These are phyloP conservation scores for Bipolaris cookei DNA, from an alignment of 2,329 filamentous ascomycete genomes.

Conservation along the genomic window DNA sequence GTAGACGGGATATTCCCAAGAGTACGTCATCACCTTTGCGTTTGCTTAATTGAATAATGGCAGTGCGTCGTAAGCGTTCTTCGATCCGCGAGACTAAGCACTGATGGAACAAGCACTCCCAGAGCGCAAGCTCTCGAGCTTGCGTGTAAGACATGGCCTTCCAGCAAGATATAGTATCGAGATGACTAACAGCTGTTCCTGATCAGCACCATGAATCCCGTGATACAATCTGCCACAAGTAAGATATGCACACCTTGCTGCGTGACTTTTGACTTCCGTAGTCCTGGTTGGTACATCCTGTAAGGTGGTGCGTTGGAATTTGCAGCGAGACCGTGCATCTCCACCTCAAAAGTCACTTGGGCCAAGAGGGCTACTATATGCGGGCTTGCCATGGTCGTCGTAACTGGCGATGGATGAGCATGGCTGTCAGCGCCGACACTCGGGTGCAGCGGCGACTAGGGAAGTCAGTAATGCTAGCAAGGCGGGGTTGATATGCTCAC, in stretches of 20 bases:
- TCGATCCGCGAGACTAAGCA: slow-evolving; percentile 30
- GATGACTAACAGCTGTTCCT: slow-evolving; percentile 29
- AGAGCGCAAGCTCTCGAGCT: slow-evolving; percentile 39
- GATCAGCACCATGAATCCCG: slow-evolving; percentile 3
- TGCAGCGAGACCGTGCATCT: slow-evolving; percentile 25
- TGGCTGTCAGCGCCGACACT: slow-evolving; percentile 7
- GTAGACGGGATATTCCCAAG: not conserved
- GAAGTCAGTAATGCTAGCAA: not conserved
- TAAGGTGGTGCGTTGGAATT: slow-evolving; percentile 10
- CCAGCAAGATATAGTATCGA: slow-evolving; percentile 48
- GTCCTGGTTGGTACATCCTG: slow-evolving; percentile 32
- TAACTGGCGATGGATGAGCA: slow-evolving; percentile 24
- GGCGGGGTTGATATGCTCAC: not conserved
- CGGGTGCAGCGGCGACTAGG: slow-evolving; percentile 11
- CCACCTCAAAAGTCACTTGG: slow-evolving; percentile 21
- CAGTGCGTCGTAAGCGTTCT: slow-evolving; percentile 19
- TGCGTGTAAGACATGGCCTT: slow-evolving; percentile 39
- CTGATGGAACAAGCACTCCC: slow-evolving; percentile 38
- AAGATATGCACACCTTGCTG: slow-evolving; percentile 12
- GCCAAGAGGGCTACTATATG: slow-evolving; percentile 14
- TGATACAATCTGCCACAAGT: not conserved
- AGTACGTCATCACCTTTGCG: not conserved
- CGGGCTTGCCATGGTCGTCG: not conserved
- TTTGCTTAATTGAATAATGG: slow-evolving; percentile 15
- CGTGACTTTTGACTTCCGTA: slow-evolving; percentile 28